These are phyloP conservation scores for Cyclotella cryptica DNA, from an alignment of 108 stramenopile genomes.

Conservation along the genomic window DNA sequence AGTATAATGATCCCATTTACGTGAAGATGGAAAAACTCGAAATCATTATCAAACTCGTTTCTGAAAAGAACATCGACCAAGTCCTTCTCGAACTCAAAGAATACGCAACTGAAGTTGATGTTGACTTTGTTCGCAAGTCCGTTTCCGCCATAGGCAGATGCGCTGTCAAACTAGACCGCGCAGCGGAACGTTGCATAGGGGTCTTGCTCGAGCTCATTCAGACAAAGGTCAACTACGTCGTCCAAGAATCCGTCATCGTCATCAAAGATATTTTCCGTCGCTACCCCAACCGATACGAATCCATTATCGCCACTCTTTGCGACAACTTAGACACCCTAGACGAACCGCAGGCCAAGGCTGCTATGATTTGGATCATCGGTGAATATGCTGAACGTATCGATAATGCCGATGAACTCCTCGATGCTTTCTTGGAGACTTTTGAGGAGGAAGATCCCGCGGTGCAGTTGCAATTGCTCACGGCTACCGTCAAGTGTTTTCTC, in stretches of 20 bases:
- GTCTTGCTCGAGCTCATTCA: conserved; percentile 98
- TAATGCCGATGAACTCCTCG: conserved; percentile 98
- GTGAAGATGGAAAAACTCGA: conserved; percentile 99
- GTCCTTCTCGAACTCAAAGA: conserved; percentile 98
- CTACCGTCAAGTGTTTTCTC: conserved; percentile 99
- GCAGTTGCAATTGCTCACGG: conserved; percentile 97
- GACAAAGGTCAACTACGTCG: conserved; percentile 99
- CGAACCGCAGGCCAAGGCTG: conserved; percentile 98
- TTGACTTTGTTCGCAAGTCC: conserved; percentile 98
- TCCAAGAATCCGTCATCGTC: conserved; percentile 99
- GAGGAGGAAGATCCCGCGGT: conserved; percentile 96
- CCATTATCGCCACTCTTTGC: conserved; percentile 97
- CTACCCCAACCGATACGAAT: conserved; percentile 99
- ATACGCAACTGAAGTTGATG: conserved; percentile 99
- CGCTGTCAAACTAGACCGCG: conserved; percentile 98
- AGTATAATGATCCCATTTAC: conserved; percentile 99
- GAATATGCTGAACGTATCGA: conserved; percentile 99
- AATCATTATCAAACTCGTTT: conserved; percentile 98
- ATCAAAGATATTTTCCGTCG: conserved; percentile 99
- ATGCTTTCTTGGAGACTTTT: conserved; percentile 97
- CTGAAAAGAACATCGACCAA: conserved; percentile 97
- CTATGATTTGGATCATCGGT: conserved; percentile 99
- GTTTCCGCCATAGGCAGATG: conserved; percentile 98
- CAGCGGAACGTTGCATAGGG: conserved; percentile 98
- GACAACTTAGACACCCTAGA: conserved; percentile 99